Evolutionary conservation across 192 early-diverging fungal species (phyloP).

Genomic region (Lobosporangium transversale): DNA sequence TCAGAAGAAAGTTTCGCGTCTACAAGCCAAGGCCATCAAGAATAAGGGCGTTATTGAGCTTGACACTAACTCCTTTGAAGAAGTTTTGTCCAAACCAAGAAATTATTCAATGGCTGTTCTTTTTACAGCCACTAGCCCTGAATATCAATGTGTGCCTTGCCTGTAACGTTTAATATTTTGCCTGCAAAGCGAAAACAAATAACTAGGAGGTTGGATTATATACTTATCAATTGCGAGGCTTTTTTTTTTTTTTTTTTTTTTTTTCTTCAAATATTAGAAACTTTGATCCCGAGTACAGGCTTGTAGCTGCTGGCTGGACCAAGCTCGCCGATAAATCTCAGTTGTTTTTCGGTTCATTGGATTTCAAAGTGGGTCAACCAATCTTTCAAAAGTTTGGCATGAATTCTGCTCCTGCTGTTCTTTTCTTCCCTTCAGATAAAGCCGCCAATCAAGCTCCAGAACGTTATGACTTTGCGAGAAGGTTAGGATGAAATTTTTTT

Average conservation of each 20-base stretch:
- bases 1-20: conserved; percentile 40
- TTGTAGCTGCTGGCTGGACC: conserved; percentile 70
- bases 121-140: conserved; percentile 71
- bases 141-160: conserved; percentile 80
- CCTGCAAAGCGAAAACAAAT: no score
- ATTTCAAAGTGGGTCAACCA: conserved; percentile 72
- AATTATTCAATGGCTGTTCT: conserved; percentile 77
- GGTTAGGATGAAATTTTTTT: no score
- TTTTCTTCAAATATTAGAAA: conserved; percentile 59
- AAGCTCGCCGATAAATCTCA: conserved; percentile 49
- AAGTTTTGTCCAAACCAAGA: conserved; percentile 70
- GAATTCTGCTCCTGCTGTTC: conserved; percentile 72
- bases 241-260: conserved; percentile 2
- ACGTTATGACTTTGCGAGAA: conserved; percentile 69
- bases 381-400: conserved; percentile 72
- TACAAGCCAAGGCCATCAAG: conserved; percentile 42
- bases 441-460: conserved; percentile 37
- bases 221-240: no score
- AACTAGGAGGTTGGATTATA: no score
- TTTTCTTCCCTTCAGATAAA: conserved; percentile 73
- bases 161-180: no score
- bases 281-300: conserved; percentile 73
- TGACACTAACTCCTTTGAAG: conserved; percentile 68
- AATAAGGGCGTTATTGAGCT: conserved; percentile 65
- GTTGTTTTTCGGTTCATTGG: conserved; percentile 72